Conservation (phyloP, 2,329 filamentous ascomycete genomes). For the Pleurostoma richardsiae region DNA sequence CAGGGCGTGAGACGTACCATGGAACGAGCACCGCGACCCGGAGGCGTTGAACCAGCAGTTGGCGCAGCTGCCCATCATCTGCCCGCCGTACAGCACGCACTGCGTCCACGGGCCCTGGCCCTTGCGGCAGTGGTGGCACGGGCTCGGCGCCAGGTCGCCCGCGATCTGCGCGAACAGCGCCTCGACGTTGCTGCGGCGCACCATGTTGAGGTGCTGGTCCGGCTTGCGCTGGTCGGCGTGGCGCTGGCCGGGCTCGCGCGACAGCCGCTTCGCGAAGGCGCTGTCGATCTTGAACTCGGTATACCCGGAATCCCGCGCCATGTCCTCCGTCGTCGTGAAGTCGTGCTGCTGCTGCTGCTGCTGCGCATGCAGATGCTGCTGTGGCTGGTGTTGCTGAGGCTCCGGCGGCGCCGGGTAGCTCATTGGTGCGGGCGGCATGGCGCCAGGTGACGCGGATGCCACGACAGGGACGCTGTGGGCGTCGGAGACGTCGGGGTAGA, state of each 20-base stretch:
- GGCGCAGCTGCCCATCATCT: slow-evolving; percentile 57
- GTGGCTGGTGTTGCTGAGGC: slow-evolving; percentile 14
- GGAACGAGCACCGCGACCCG: slow-evolving; percentile 54
- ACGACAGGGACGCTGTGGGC: slow-evolving; percentile 20
- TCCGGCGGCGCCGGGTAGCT: slow-evolving; percentile 12
- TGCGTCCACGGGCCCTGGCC: slow-evolving; percentile 54
- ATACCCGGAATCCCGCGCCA: slow-evolving; percentile 44
- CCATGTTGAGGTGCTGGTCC: slow-evolving; percentile 49
- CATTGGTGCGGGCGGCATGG: neutral
- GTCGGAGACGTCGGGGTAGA: slow-evolving; percentile 19
- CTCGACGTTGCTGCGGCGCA: slow-evolving; percentile 55
- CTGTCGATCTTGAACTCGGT: slow-evolving; percentile 43
- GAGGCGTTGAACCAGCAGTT: slow-evolving; percentile 63
- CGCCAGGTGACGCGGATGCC: slow-evolving; percentile 5
- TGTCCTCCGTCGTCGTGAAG: slow-evolving; percentile 36
- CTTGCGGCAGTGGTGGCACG: slow-evolving; percentile 57
- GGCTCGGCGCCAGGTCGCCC: slow-evolving; percentile 38
- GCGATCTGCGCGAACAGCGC: slow-evolving; percentile 54
- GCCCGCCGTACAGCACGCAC: slow-evolving; percentile 54
- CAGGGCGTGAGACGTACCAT: slow-evolving; percentile 35
- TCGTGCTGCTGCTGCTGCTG: slow-evolving; percentile 23
- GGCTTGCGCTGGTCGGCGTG: slow-evolving; percentile 47
- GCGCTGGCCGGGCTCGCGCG: slow-evolving; percentile 41
- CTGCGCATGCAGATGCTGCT: slow-evolving; percentile 16
- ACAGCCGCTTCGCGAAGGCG: slow-evolving; percentile 49